phyloP scores from a whole-genome alignment of 164 flowering plant genomes.

The Magnolia kwangsiensis region DNA sequence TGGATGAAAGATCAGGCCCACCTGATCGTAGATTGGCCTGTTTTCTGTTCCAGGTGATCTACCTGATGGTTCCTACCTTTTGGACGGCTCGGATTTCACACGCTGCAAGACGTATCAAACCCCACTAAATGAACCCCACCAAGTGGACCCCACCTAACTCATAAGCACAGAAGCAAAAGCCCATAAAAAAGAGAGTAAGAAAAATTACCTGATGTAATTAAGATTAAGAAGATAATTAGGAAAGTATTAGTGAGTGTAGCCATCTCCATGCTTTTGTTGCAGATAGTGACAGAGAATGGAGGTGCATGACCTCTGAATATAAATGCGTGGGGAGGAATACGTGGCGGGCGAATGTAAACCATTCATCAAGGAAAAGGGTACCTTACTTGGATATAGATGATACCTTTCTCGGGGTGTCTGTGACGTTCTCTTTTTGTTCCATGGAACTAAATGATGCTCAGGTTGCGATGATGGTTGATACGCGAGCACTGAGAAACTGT shows the following conservation, averaged over 20 bases:
- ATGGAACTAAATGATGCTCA: background rate
- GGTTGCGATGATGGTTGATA: too few relatives aligned
- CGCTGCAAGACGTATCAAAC: too few relatives aligned
- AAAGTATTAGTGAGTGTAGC: background rate
- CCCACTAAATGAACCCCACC: too few relatives aligned
- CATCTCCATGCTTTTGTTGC: background rate
- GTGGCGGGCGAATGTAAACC: background rate
- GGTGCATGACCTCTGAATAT: background rate
- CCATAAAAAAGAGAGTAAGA: background rate
- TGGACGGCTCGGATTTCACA: background rate
- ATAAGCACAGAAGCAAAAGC: background rate
- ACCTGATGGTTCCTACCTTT: background rate
- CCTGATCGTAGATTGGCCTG: background rate
- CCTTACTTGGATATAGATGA: slow-evolving; percentile 6
- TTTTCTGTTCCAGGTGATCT: background rate
- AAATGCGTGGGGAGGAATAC: slow-evolving; percentile 2
- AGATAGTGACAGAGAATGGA: background rate
- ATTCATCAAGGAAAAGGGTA: background rate
- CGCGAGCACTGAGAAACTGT: too few relatives aligned
- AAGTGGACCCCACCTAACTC: too few relatives aligned
- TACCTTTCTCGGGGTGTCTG: background rate
- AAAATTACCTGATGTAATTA: slow-evolving; percentile 5
- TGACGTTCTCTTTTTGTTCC: background rate
- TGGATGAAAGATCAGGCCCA: background rate
- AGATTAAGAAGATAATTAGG: background rate